Evolutionary conservation across 1,139 yeast genomes (phyloP).

Genomic region (Yamadazyma aaseri): DNA sequence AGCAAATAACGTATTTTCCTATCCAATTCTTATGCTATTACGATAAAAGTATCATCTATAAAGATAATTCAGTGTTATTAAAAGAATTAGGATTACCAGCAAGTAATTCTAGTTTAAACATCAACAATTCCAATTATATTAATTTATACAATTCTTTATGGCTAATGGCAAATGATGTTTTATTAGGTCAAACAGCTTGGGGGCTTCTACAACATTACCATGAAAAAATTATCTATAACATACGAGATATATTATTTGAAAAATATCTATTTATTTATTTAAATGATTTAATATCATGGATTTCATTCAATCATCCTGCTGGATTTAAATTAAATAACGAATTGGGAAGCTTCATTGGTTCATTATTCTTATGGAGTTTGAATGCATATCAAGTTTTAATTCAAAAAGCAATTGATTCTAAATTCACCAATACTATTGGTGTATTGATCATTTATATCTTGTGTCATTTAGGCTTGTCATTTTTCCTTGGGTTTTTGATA

Average conservation of each 20-base stretch:
- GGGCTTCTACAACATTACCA: slow-evolving; percentile 48
- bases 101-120: slow-evolving; percentile 38
- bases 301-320: slow-evolving; percentile 82
- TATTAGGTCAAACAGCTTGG: slow-evolving; percentile 68
- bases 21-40: slow-evolving; percentile 66
- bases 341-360: slow-evolving; percentile 82
- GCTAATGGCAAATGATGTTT: slow-evolving; percentile 79
- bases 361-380: slow-evolving; percentile 81
- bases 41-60: slow-evolving; percentile 31
- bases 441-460: slow-evolving; percentile 17
- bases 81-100: slow-evolving; percentile 34
- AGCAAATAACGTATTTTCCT: slow-evolving; percentile 79
- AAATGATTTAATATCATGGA: slow-evolving; percentile 59
- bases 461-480: slow-evolving; percentile 56
- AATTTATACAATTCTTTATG: slow-evolving; percentile 85
- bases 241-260: slow-evolving; percentile 38
- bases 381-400: slow-evolving; percentile 55
- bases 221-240: slow-evolving; percentile 27
- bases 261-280: slow-evolving; percentile 34
- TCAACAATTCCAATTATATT: slow-evolving; percentile 72
- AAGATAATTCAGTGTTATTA: slow-evolving; percentile 22
- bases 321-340: slow-evolving; percentile 91
- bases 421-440: slow-evolving; percentile 1
- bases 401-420: slow-evolving; percentile 11
- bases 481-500: slow-evolving; percentile 61